phyloP scores from a whole-genome alignment of 176 grass and related monocot genomes.

The Oryza glumipatula region DNA sequence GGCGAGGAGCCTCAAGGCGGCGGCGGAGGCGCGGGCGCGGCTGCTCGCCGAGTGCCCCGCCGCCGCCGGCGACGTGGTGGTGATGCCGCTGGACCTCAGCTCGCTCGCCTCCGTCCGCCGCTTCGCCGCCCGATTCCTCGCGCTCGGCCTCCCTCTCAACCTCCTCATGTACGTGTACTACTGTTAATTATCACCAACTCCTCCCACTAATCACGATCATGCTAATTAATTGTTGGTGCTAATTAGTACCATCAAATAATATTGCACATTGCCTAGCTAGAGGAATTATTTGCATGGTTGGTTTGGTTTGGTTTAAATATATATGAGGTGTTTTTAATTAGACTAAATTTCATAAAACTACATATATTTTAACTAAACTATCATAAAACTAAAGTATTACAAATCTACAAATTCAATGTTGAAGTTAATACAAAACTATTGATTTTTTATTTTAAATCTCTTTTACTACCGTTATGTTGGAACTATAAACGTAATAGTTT shows the following conservation, averaged over 20 bases:
- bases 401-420: no score
- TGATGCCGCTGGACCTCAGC: constrained; percentile 92
- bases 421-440: no score
- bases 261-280: not conserved
- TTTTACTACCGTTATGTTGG: no score
- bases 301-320: not conserved
- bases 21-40: constrained; percentile 67
- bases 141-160: constrained; percentile 76
- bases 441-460: no score
- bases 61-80: constrained; percentile 53
- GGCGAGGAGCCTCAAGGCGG: constrained; percentile 85
- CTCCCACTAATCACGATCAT: not conserved
- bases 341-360: no score
- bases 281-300: not conserved
- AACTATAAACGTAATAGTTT: no score
- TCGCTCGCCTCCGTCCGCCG: constrained; percentile 85
- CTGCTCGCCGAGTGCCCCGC: constrained; percentile 57
- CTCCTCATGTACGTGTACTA: constrained; percentile 73
- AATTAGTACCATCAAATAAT: not conserved
- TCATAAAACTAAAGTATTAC: no score
- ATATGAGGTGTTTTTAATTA: not conserved
- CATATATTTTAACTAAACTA: no score
- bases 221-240: not conserved
- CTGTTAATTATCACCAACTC: not conserved
- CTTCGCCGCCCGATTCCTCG: constrained; percentile 73